Evolutionary conservation across 2,329 filamentous ascomycete species (phyloP).

Genomic region (Aspergillus sp.): DNA sequence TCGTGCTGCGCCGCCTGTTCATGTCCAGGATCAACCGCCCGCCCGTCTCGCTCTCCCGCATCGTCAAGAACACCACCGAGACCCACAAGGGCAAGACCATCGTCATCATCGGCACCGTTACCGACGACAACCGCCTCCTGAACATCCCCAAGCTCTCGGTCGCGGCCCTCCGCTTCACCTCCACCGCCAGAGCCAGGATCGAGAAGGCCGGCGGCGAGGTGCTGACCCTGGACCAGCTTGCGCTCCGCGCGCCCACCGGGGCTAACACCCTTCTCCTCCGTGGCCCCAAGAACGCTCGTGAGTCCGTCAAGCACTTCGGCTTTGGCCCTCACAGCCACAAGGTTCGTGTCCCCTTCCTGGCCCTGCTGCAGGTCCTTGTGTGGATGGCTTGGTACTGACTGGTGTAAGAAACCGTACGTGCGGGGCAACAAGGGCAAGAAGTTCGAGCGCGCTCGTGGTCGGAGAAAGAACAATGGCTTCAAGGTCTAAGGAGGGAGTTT

Average conservation of each 20-base stretch:
- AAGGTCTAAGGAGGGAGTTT: constrained; percentile 68
- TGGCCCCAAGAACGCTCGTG: constrained; percentile 95
- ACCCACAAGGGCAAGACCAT: constrained; percentile 62
- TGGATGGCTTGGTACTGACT: constrained; percentile 15
- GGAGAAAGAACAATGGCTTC: constrained; percentile 97
- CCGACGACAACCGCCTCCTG: constrained; percentile 92
- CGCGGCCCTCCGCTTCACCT: constrained; percentile 92
- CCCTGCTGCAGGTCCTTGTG: no score
- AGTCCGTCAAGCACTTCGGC: constrained; percentile 99
- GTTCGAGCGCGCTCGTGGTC: constrained; percentile 98
- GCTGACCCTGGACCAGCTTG: constrained; percentile 94
- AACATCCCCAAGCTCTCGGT: constrained; percentile 85
- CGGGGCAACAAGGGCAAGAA: constrained; percentile 99
- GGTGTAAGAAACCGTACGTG: constrained; percentile 76
- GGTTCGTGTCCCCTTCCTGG: constrained; percentile 57
- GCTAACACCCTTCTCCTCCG: constrained; percentile 95
- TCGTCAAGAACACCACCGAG: constrained; percentile 58
- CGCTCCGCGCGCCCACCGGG: constrained; percentile 87
- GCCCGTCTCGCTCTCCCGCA: constrained; percentile 87
- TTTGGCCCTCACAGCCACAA: constrained; percentile 97
- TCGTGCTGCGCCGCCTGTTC: constrained; percentile 91
- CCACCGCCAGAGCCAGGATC: constrained; percentile 89
- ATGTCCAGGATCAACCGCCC: constrained; percentile 98
- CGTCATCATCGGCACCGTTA: constrained; percentile 89
- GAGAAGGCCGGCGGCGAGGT: constrained; percentile 86